A percentile compares a stretch with the other conserved stretches of the same genome.
These are phyloP conservation scores for Aspergillus olivimuriae DNA, from an alignment of 495 filamentous ascomycete species.

Conservation along the genomic window DNA sequence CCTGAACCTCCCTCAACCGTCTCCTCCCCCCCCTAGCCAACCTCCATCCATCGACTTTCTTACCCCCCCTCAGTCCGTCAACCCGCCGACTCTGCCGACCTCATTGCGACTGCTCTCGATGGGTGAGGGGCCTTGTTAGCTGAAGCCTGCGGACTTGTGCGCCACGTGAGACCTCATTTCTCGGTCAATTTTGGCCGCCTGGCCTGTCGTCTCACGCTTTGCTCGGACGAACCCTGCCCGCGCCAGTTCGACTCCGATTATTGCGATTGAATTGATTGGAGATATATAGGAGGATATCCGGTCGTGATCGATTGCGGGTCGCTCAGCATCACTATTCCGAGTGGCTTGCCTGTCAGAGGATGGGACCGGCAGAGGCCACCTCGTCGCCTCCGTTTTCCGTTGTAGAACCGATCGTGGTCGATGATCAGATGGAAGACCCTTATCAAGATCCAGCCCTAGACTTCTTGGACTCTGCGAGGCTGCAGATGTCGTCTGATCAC, in stretches of 20 bases:
- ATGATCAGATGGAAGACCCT: constrained; percentile 41
- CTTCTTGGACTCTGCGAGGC: constrained; percentile 32
- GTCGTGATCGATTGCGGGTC: too few species aligned
- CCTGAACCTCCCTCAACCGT: constrained; percentile 8
- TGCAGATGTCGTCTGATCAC: constrained; percentile 30
- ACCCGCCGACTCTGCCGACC: neutral
- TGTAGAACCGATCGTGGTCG: constrained; percentile 41
- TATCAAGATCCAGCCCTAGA: constrained; percentile 39
- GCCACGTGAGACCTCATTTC: constrained; percentile 4
- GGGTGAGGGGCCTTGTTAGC: constrained; percentile 8
- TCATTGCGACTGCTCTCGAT: neutral
- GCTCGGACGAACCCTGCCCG: constrained; percentile 3
- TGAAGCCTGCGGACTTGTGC: constrained; percentile 6
- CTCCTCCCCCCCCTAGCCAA: constrained; percentile 6
- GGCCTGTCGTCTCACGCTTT: neutral
- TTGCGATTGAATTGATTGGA: neutral
- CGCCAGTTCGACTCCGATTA: too few species aligned
- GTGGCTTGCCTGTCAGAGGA: too few species aligned
- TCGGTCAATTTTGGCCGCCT: constrained; percentile 2
- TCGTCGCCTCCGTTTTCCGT: constrained; percentile 37
- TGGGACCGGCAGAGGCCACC: constrained; percentile 34
- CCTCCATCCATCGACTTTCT: neutral
- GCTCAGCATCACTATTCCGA: too few species aligned
- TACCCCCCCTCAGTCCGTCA: constrained; percentile 2
- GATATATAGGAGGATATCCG: neutral